Evolutionary conservation across 768 basidiomycete species (phyloP).

Genomic region (Leccinum aurantiacum): DNA sequence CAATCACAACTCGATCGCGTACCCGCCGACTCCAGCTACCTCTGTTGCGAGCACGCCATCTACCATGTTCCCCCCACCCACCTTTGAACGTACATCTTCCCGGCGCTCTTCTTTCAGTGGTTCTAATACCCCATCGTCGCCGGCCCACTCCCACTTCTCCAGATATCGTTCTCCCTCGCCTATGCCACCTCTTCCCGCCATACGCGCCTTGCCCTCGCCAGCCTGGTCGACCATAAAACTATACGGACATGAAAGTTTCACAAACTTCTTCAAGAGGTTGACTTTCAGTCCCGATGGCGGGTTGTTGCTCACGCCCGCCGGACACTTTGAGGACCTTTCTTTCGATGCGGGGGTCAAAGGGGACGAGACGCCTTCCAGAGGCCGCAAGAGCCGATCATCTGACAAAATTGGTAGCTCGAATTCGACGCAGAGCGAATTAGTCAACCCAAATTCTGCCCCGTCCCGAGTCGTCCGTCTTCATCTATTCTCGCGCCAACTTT

Average conservation of each 20-base stretch:
- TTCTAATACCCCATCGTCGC: conserved; percentile 77
- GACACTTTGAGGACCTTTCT: conserved; percentile 93
- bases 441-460: conserved; percentile 37
- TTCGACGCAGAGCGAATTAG: conserved; percentile 31
- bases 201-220: conserved; percentile 65
- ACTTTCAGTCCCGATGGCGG: conserved; percentile 96
- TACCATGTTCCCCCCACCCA: conserved; percentile 42
- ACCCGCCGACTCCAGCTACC: conserved; percentile 62
- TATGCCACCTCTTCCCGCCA: conserved; percentile 92
- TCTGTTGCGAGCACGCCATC: conserved; percentile 70
- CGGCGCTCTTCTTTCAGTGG: conserved; percentile 69
- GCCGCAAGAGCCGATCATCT: conserved; percentile 56
- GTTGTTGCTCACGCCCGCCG: conserved; percentile 91
- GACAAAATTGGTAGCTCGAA: conserved; percentile 26
- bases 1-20: conserved; percentile 32
- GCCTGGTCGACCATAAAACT: conserved; percentile 73
- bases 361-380: conserved; percentile 49
- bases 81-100: conserved; percentile 64
- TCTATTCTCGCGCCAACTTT: conserved; percentile 95
- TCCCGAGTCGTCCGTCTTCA: conserved; percentile 67
- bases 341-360: conserved; percentile 38
- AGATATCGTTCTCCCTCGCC: conserved; percentile 84
- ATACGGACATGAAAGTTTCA: conserved; percentile 94
- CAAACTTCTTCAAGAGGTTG: conserved; percentile 93
- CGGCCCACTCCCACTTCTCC: conserved; percentile 51